Base-by-base conservation (phyloP, 2,329 filamentous ascomycete genomes). In the Stagonosporopsis cucurbitacearum region DNA sequence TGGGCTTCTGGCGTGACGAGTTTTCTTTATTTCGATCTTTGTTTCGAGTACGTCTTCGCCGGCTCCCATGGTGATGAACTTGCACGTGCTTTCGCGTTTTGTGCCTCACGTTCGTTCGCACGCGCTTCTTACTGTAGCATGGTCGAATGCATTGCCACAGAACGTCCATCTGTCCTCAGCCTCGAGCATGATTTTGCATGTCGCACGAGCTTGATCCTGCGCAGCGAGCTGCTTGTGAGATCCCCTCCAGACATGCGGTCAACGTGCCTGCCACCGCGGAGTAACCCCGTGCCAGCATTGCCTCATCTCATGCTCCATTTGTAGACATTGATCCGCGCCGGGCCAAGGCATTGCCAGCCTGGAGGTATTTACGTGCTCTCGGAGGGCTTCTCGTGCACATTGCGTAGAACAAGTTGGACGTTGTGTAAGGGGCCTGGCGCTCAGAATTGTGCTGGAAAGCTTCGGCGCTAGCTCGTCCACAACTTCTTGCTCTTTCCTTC, bases 401-500 rank as follows among this genome's bases (percentile, higher is more conserved):
- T 17, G 22, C 5, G 9, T 20, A 7, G 35, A 11, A 9, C 35
- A 37, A 17, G n/a, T 8, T 32, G 35, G 17, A 37, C 8, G 19
- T 25, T 30, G 12, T 28, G 50, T 20, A n/a, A n/a, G 33, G n/a
- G 2, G 7, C 22, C 17, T 43, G 40, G 45, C 41, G 40, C 2
- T 45, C 45, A 36, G 20, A 12, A n/a, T 35, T 23, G 12, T 8
- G 28, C 12, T 44, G 41, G 4, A 41, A 13, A 45, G 35, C 26
- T 40, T 49, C 39, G 51, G 52, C 52, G 35, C 52, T 55, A 55
- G 51, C 39, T 54, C 8, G 30, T 26, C 32, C 40, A 26, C 45
- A 15, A 20, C 40, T 45, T 45, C 40, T 46, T 44, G 26, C 15
- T 33, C 17, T 40, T 39, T 26, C 17, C 19, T 13, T 9, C 17